Conservation (phyloP, 805 yeast species). For the Danielozyma ontarioensis region DNA sequence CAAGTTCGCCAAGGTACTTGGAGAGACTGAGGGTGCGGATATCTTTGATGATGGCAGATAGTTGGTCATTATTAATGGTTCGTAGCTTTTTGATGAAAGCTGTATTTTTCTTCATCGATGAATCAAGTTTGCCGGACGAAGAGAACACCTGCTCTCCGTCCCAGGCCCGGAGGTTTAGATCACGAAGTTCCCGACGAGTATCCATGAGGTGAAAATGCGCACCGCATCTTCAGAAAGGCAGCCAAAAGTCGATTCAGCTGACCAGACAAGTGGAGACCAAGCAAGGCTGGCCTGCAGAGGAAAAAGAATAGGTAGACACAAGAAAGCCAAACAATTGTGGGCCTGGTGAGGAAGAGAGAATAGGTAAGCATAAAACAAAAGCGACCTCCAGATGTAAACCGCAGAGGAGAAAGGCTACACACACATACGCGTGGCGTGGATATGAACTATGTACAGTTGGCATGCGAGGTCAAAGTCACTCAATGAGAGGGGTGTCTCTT, state of each 20-base stretch:
- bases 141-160: conserved; percentile 30
- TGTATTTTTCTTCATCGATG: conserved; percentile 77
- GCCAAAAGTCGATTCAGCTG: no score
- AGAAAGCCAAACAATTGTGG: no score
- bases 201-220: no score
- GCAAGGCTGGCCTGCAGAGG: no score
- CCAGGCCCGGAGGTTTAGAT: conserved; percentile 50
- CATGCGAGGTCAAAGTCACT: no score
- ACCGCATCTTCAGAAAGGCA: no score
- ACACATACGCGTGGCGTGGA: not conserved
- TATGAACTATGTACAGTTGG: conserved; percentile 7
- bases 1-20: conserved; percentile 70
- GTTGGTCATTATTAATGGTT: conserved; percentile 49
- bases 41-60: conserved; percentile 49
- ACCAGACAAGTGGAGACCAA: no score
- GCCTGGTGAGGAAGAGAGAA: no score
- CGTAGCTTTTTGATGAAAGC: conserved; percentile 71
- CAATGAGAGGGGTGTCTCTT: conserved; percentile 25
- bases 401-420: not conserved
- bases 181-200: conserved; percentile 28
- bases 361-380: no score
- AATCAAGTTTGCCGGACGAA: conserved; percentile 44
- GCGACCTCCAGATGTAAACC: no score
- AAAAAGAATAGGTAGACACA: no score
- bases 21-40: conserved; percentile 58